Evolutionary conservation across 2,329 filamentous ascomycete species (phyloP).

Genomic region (Fusarium oligoseptatum): DNA sequence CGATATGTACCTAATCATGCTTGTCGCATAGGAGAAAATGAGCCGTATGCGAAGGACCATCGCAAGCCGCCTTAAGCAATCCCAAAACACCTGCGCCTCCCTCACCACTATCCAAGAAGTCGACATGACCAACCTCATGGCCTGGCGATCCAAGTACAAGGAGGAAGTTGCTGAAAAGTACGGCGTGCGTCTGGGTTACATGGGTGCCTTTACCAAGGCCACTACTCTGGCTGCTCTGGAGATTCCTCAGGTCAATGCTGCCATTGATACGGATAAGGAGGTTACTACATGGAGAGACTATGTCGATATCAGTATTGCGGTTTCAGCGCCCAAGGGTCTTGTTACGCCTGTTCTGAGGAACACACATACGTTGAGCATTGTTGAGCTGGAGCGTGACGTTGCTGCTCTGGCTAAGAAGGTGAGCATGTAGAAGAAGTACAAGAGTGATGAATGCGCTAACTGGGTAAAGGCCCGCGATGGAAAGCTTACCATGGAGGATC

Average conservation of each 20-base stretch:
- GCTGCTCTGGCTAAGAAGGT: slow-evolving; percentile 74
- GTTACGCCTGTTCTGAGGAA: slow-evolving; percentile 83
- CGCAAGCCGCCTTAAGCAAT: slow-evolving; percentile 75
- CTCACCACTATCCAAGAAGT: slow-evolving; percentile 69
- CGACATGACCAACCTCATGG: slow-evolving; percentile 74
- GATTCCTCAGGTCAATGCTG: slow-evolving; percentile 79
- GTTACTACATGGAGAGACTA: slow-evolving; percentile 71
- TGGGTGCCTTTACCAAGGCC: slow-evolving; percentile 82
- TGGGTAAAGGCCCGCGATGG: slow-evolving; percentile 72
- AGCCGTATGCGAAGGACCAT: slow-evolving; percentile 82
- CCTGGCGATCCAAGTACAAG: slow-evolving; percentile 75
- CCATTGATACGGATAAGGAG: slow-evolving; percentile 67
- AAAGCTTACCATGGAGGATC: slow-evolving; percentile 82
- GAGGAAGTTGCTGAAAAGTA: slow-evolving; percentile 48
- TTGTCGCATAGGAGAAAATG: slow-evolving; percentile 51
- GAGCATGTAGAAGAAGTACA: slow-evolving; percentile 53
- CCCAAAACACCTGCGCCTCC: slow-evolving; percentile 76
- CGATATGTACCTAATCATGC: no score
- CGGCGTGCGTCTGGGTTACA: slow-evolving; percentile 70
- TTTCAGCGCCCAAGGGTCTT: slow-evolving; percentile 77
- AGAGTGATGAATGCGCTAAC: not conserved
- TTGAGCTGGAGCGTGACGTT: slow-evolving; percentile 66
- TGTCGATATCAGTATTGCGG: slow-evolving; percentile 80
- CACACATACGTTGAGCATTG: slow-evolving; percentile 62
- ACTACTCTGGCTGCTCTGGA: slow-evolving; percentile 75